Conservation (phyloP, 2,329 filamentous ascomycete species). For the Stemphylium lycopersici region DNA sequence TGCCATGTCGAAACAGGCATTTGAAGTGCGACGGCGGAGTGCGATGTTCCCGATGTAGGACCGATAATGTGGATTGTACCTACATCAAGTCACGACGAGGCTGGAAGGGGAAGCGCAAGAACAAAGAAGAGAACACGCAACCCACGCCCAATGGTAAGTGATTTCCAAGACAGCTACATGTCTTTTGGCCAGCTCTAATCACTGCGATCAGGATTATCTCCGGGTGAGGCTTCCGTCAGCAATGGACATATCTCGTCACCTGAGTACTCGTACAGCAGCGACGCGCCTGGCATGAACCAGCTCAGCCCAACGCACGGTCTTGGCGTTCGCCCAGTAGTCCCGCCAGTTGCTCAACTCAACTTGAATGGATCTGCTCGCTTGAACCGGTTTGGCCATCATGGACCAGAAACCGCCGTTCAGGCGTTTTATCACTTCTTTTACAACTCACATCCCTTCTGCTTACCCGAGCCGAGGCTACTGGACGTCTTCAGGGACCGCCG, state of each 20-base stretch:
- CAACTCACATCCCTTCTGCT: conserved; percentile 61
- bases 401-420: conserved; percentile 38
- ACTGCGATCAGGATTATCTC: conserved; percentile 11
- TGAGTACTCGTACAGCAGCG: conserved; percentile 38
- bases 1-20: conserved; percentile 59
- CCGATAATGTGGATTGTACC: conserved; percentile 54
- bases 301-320: conserved; percentile 31
- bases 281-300: conserved; percentile 30
- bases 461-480: conserved; percentile 54
- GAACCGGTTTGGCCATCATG: conserved; percentile 36
- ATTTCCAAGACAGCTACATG: not conserved
- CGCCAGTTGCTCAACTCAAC: conserved; percentile 38
- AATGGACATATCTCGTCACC: conserved; percentile 39
- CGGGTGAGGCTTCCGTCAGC: conserved; percentile 20
- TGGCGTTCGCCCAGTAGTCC: conserved; percentile 24
- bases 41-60: conserved; percentile 56
- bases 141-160: conserved; percentile 30
- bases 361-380: conserved; percentile 41
- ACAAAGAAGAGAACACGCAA: conserved; percentile 40
- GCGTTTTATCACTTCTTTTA: conserved; percentile 59
- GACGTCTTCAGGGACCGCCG: conserved; percentile 50
- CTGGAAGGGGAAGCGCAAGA: conserved; percentile 53
- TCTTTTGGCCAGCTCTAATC: not conserved
- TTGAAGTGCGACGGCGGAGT: conserved; percentile 60
- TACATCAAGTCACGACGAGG: conserved; percentile 61